Conservation (phyloP, 2,329 filamentous ascomycete species). For the Colletotrichum sp. region DNA sequence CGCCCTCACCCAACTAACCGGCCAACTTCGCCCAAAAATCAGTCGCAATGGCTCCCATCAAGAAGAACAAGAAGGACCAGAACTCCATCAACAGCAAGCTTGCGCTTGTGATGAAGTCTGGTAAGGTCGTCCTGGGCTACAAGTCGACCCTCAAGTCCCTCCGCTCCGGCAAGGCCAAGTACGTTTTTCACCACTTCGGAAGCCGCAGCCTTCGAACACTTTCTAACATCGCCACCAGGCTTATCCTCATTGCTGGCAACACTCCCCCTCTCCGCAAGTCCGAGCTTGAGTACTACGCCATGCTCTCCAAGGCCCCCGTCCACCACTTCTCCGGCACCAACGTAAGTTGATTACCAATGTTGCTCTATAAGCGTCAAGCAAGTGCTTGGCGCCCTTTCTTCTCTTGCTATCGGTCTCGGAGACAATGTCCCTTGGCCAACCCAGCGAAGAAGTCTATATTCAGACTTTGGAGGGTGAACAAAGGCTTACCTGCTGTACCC, state of each 20-base stretch:
- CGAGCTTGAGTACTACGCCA: conserved; percentile 94
- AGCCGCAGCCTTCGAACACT: background rate
- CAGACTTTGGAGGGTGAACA: conserved; percentile 85
- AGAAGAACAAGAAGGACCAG: conserved; percentile 87
- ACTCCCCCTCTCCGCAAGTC: conserved; percentile 97
- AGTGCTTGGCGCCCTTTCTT: conserved; percentile 29
- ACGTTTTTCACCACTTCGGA: conserved; percentile 64
- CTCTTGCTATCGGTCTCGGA: conserved; percentile 24
- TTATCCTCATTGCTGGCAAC: conserved; percentile 93
- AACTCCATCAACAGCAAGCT: conserved; percentile 67
- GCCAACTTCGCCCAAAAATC: conserved; percentile 40
- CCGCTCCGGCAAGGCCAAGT: conserved; percentile 93
- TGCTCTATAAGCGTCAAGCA: background rate
- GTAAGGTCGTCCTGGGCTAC: conserved; percentile 88
- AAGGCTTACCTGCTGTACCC: conserved; percentile 58
- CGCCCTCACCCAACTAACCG: conserved; percentile 12
- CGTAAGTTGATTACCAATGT: conserved; percentile 68
- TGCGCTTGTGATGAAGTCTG: conserved; percentile 68
- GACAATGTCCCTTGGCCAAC: conserved; percentile 52
- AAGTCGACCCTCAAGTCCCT: conserved; percentile 82
- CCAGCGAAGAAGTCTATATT: conserved; percentile 88
- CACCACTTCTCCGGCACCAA: conserved; percentile 99
- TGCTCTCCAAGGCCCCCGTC: conserved; percentile 91
- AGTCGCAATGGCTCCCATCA: conserved; percentile 67
- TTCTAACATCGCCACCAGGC: conserved; percentile 65